phyloP scores from a whole-genome alignment of 169 alveolate genomes.

The Plasmodium inui region DNA sequence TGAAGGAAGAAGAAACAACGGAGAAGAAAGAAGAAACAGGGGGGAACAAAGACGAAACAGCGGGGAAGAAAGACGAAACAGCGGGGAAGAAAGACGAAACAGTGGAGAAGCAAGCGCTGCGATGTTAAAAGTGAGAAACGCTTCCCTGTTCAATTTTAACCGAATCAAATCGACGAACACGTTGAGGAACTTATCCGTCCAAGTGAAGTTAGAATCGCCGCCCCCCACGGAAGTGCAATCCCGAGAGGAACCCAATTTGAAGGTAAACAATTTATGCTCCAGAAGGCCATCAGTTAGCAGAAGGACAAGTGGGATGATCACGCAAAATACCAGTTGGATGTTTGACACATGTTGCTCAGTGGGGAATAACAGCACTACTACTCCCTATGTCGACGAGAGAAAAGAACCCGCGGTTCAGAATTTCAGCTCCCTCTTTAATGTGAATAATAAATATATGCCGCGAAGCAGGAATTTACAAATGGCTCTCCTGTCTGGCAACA shows the following conservation, averaged over 20 bases:
- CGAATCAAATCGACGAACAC: constrained; percentile 9
- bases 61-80: neutral
- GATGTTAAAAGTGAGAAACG: constrained; percentile 20
- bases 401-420: constrained; percentile 49
- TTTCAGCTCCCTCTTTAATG: constrained; percentile 64
- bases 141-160: constrained; percentile 23
- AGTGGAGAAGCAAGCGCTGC: constrained; percentile 14
- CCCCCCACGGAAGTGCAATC: constrained; percentile 10
- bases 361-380: neutral
- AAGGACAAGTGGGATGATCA: neutral
- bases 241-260: constrained; percentile 8
- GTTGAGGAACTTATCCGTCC: constrained; percentile 55
- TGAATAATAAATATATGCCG: constrained; percentile 65
- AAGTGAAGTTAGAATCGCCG: constrained; percentile 7
- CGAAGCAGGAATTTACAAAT: neutral
- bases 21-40: constrained; percentile 2
- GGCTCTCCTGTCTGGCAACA: constrained; percentile 6
- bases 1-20: constrained; percentile 12
- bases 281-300: neutral
- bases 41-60: neutral
- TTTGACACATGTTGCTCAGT: constrained; percentile 40
- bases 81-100: constrained; percentile 23
- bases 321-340: constrained; percentile 47
- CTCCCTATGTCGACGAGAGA: constrained; percentile 14
- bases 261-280: constrained; percentile 46